Evolutionary conservation across 2,329 filamentous ascomycete genomes (phyloP).

Genomic region (Phaeosphaeriaceae sp.): DNA sequence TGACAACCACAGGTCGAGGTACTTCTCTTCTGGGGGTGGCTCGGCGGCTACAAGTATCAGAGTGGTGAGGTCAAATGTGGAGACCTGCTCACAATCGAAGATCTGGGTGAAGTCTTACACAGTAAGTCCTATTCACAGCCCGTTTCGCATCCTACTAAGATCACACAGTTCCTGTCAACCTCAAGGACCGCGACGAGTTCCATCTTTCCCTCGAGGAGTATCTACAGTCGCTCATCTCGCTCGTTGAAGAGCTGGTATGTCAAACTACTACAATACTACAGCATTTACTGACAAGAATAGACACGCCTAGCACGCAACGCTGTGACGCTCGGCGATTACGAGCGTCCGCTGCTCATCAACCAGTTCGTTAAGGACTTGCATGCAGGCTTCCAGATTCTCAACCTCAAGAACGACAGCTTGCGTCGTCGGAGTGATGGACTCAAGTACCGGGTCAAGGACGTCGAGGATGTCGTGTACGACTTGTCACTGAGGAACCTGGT

Average conservation of each 20-base stretch:
- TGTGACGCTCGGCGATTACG: slow-evolving; percentile 88
- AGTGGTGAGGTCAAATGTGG: slow-evolving; percentile 62
- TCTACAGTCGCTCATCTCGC: slow-evolving; percentile 81
- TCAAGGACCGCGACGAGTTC: slow-evolving; percentile 89
- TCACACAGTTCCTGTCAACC: slow-evolving; percentile 80
- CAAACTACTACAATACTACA: neutral
- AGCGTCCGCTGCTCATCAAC: slow-evolving; percentile 84
- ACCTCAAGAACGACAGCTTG: slow-evolving; percentile 93
- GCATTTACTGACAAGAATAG: slow-evolving; percentile 44
- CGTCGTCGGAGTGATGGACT: slow-evolving; percentile 88
- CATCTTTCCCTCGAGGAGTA: slow-evolving; percentile 98
- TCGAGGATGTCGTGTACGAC: slow-evolving; percentile 98
- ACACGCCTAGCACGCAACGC: slow-evolving; percentile 91
- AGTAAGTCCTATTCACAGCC: slow-evolving; percentile 56
- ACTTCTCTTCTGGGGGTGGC: slow-evolving; percentile 73
- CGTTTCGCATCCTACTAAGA: slow-evolving; percentile 23
- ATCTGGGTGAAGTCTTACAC: slow-evolving; percentile 79
- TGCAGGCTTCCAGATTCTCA: slow-evolving; percentile 94
- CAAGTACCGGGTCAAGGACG: slow-evolving; percentile 97
- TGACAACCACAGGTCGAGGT: slow-evolving; percentile 57
- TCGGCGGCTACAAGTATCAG: slow-evolving; percentile 71
- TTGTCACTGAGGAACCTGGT: slow-evolving; percentile 85
- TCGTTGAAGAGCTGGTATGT: slow-evolving; percentile 84
- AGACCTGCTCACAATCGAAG: slow-evolving; percentile 83
- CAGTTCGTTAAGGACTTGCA: slow-evolving; percentile 94